These are phyloP conservation scores for Cinnamomum chago DNA, from an alignment of 164 flowering plant species.

Conservation along the genomic window DNA sequence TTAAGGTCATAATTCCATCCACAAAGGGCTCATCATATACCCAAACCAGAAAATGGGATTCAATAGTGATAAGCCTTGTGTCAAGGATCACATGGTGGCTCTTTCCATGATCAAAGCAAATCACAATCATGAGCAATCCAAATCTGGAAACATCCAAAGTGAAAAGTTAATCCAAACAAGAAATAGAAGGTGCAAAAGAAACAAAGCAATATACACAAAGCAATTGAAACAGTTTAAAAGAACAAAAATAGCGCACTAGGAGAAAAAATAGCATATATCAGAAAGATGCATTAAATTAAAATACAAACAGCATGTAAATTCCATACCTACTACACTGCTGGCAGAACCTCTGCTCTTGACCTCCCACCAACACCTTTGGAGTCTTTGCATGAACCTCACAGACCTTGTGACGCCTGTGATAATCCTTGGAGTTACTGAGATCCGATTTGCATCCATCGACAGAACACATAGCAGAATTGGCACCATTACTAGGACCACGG, in stretches of 20 bases:
- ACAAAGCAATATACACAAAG: neutral
- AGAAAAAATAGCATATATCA: neutral
- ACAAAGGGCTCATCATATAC: too few species aligned
- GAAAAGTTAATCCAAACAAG: neutral
- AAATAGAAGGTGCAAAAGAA: neutral
- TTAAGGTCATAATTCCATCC: too few species aligned
- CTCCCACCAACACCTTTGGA: slow-evolving; percentile 55
- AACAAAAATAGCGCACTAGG: neutral
- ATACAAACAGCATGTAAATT: neutral
- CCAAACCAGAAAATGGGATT: too few species aligned
- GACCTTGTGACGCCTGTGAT: slow-evolving; percentile 82
- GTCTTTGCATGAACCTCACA: slow-evolving; percentile 84
- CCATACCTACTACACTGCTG: slow-evolving; percentile 88
- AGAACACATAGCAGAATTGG: slow-evolving; percentile 44
- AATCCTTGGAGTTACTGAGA: slow-evolving; percentile 73
- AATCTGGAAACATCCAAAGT: neutral
- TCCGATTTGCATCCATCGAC: slow-evolving; percentile 80
- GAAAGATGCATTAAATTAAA: neutral
- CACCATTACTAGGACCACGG: slow-evolving; percentile 36
- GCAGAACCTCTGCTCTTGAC: slow-evolving; percentile 75
- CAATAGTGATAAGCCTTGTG: too few species aligned
- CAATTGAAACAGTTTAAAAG: neutral
- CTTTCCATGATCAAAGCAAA: neutral
- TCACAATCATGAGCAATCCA: neutral
- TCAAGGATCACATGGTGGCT: too few species aligned